A percentile compares a stretch with the other conserved stretches of the same genome.
Evolutionary conservation across 257 asterid species (phyloP).

Genomic region (Ilex aquifolium): DNA sequence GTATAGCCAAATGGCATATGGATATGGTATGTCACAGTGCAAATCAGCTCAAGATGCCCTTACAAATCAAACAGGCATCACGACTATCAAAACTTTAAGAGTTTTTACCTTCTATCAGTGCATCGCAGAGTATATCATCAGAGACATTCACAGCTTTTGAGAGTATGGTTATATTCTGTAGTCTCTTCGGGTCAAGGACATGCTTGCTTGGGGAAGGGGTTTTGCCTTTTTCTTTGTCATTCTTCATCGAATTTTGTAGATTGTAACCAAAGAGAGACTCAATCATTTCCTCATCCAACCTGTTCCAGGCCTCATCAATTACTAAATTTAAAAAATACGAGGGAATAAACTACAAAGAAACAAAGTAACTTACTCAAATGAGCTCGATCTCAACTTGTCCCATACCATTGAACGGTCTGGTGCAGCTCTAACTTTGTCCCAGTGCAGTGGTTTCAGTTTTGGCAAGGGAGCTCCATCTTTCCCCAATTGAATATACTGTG

Average conservation of each 20-base stretch:
- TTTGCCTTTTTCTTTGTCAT: constrained; percentile 63
- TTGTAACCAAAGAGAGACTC: constrained; percentile 90
- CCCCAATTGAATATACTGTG: constrained; percentile 42
- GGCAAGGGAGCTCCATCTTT: constrained; percentile 75
- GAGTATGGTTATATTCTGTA: constrained; percentile 87
- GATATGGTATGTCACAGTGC: too few species aligned
- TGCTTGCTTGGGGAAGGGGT: constrained; percentile 87
- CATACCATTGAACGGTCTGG: constrained; percentile 85
- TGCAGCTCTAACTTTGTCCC: constrained; percentile 97
- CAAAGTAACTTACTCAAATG: constrained; percentile 67
- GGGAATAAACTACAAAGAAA: neutral
- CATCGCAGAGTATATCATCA: constrained; percentile 72
- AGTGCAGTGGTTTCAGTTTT: constrained; percentile 85
- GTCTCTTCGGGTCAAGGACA: constrained; percentile 88
- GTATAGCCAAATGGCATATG: too few species aligned
- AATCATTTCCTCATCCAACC: constrained; percentile 95
- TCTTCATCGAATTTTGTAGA: constrained; percentile 54
- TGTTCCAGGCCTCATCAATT: constrained; percentile 19
- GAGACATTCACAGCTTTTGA: constrained; percentile 77
- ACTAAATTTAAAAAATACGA: constrained; percentile 10
- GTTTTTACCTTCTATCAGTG: constrained; percentile 60
- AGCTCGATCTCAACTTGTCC: constrained; percentile 91
- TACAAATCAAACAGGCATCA: too few species aligned
- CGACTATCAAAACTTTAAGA: neutral
- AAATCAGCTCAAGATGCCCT: too few species aligned